phyloP scores from a whole-genome alignment of 805 yeast genomes.

The Candida boleticola region DNA sequence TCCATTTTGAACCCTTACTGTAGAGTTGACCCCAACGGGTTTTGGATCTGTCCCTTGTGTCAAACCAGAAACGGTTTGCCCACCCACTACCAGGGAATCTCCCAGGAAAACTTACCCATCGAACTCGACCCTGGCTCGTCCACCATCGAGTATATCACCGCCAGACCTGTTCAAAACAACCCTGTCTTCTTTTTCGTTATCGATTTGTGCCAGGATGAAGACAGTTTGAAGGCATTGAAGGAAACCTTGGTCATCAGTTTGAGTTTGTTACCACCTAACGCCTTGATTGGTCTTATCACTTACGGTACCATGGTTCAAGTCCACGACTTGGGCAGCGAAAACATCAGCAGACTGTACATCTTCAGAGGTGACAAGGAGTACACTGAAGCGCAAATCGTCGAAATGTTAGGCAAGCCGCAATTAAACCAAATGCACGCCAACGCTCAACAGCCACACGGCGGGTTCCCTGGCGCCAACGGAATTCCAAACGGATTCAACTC shows the following conservation, averaged over 20 bases:
- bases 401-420: slow-evolving; percentile 42
- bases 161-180: slow-evolving; percentile 77
- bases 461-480: slow-evolving; percentile 11
- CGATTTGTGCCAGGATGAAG: slow-evolving; percentile 88
- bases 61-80: slow-evolving; percentile 76
- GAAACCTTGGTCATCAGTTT: slow-evolving; percentile 76
- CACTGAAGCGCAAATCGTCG: slow-evolving; percentile 62
- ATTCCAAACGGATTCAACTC: slow-evolving; percentile 18
- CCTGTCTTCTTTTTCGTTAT: slow-evolving; percentile 85
- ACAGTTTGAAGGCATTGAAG: slow-evolving; percentile 78
- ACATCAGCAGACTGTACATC: slow-evolving; percentile 71
- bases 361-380: slow-evolving; percentile 91
- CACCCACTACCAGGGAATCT: slow-evolving; percentile 72
- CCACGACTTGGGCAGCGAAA: slow-evolving; percentile 69
- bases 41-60: slow-evolving; percentile 90
- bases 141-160: slow-evolving; percentile 81
- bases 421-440: slow-evolving; percentile 13
- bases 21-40: slow-evolving; percentile 70
- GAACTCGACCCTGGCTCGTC: slow-evolving; percentile 70
- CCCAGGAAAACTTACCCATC: slow-evolving; percentile 74
- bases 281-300: slow-evolving; percentile 83
- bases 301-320: slow-evolving; percentile 89
- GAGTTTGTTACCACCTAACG: slow-evolving; percentile 82
- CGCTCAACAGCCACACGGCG: slow-evolving; percentile 16
- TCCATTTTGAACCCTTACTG: slow-evolving; percentile 87